Evolutionary conservation across 2,329 filamentous ascomycete species (phyloP).

Genomic region (Colletotrichum viniferum): DNA sequence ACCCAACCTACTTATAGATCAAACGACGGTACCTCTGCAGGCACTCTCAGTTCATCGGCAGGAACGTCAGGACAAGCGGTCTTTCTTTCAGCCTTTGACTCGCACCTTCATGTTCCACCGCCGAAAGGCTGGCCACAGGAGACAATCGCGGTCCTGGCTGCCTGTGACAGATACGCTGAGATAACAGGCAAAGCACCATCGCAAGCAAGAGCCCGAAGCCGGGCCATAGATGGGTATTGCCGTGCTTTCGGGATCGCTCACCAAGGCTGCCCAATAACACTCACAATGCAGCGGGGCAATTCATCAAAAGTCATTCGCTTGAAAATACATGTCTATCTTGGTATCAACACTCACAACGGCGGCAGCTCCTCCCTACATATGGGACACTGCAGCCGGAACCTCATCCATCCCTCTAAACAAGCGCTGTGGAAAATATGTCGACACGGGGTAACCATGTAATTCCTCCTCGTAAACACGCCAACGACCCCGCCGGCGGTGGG

Average conservation of each 20-base stretch:
- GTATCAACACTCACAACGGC: conserved; percentile 64
- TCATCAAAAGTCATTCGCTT: neutral
- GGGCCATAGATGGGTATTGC: neutral
- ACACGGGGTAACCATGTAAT: conserved; percentile 98
- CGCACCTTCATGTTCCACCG: neutral
- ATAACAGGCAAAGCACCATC: neutral
- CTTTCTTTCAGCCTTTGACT: neutral
- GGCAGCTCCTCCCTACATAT: conserved; percentile 92
- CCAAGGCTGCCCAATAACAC: neutral
- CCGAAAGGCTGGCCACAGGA: neutral
- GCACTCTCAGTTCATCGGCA: neutral
- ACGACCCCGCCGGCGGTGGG: conserved; percentile 56
- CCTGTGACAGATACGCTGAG: neutral
- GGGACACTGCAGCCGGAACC: conserved; percentile 89
- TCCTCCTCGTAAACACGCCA: conserved; percentile 76
- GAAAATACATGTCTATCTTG: neutral
- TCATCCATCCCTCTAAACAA: conserved; percentile 96
- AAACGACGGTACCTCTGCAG: neutral
- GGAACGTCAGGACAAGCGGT: neutral
- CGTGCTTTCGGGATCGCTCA: neutral
- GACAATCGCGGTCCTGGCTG: neutral
- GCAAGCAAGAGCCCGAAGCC: neutral
- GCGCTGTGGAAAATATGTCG: conserved; percentile 92
- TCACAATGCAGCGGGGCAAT: neutral
- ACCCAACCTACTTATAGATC: neutral